Percentiles rank a stretch among this genome's conserved stretches.
Evolutionary conservation across 306 rosid species (phyloP).

Genomic region (Rosa lucieae): DNA sequence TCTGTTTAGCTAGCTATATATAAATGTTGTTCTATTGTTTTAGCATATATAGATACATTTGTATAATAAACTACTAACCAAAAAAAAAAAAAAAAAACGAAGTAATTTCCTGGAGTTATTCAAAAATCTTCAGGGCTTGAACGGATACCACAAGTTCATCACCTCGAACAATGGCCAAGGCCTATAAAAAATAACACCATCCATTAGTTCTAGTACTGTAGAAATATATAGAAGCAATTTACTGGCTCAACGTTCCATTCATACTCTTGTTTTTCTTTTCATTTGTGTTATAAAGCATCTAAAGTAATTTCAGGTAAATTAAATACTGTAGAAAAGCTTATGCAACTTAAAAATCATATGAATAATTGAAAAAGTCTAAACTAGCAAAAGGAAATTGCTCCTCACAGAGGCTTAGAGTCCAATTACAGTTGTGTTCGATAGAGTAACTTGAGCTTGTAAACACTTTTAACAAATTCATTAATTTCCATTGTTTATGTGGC

Average conservation of each 20-base stretch:
- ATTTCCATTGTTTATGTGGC: not conserved
- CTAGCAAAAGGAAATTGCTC: not conserved
- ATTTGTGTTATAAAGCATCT: not conserved
- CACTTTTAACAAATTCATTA: not conserved
- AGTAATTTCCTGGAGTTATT: not conserved
- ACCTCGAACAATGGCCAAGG: constrained; percentile 31
- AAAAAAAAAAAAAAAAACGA: not conserved
- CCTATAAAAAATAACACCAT: constrained; percentile 18
- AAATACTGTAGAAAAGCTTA: not conserved
- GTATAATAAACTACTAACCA: not conserved
- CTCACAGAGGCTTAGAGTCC: too few species aligned
- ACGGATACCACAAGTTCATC: constrained; percentile 15
- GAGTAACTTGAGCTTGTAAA: not conserved
- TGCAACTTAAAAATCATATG: not conserved
- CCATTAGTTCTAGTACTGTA: not conserved
- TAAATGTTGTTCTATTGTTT: not conserved
- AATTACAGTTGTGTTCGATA: not conserved
- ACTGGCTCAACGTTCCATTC: not conserved
- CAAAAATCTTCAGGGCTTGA: not conserved
- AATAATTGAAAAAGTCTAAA: not conserved
- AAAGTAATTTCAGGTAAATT: not conserved
- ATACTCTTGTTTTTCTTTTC: not conserved
- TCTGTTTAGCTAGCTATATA: not conserved
- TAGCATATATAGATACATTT: not conserved
- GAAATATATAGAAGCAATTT: not conserved